Percentiles rank a stretch among this genome's conserved stretches.
Conservation (phyloP, 2,329 filamentous ascomycete genomes). For the Calonectria pauciramosa region DNA sequence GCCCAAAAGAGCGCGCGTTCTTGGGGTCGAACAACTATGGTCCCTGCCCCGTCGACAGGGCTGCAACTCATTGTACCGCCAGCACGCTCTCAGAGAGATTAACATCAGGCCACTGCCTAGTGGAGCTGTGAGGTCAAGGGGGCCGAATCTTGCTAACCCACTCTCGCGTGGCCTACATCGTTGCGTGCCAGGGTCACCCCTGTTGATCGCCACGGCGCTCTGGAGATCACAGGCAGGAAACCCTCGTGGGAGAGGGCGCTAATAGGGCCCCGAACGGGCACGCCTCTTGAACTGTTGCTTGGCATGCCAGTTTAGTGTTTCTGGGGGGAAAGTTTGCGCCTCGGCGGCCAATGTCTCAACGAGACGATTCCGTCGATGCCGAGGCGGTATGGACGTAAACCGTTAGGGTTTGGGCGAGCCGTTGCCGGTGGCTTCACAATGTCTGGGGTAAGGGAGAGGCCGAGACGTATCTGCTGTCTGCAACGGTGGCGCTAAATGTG, state of each 20-base stretch:
- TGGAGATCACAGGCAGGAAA: constrained; percentile 48
- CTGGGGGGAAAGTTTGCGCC: constrained; percentile 13
- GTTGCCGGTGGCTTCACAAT: constrained; percentile 11
- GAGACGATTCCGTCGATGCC: not conserved
- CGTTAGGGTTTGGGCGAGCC: constrained; percentile 6
- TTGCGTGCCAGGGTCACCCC: constrained; percentile 41
- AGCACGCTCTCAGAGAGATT: constrained; percentile 44
- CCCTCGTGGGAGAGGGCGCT: constrained; percentile 40
- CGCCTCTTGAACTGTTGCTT: constrained; percentile 30
- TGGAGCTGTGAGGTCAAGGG: constrained; percentile 28
- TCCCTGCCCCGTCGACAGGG: constrained; percentile 29
- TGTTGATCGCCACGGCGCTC: constrained; percentile 46
- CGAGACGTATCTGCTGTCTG: not conserved
- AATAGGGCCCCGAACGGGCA: constrained; percentile 32
- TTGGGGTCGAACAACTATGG: constrained; percentile 16
- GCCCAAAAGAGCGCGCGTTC: constrained; percentile 17
- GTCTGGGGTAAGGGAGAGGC: constrained; percentile 10
- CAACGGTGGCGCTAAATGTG: constrained; percentile 1
- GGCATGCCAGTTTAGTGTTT: constrained; percentile 19
- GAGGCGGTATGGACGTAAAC: not conserved
- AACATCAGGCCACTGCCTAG: constrained; percentile 46
- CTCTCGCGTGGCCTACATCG: constrained; percentile 48
- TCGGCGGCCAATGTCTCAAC: not conserved
- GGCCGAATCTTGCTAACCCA: constrained; percentile 46
- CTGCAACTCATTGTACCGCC: constrained; percentile 36